These are phyloP conservation scores for Cynara cardunculus DNA, from an alignment of 129 eudicot species.

Conservation along the genomic window DNA sequence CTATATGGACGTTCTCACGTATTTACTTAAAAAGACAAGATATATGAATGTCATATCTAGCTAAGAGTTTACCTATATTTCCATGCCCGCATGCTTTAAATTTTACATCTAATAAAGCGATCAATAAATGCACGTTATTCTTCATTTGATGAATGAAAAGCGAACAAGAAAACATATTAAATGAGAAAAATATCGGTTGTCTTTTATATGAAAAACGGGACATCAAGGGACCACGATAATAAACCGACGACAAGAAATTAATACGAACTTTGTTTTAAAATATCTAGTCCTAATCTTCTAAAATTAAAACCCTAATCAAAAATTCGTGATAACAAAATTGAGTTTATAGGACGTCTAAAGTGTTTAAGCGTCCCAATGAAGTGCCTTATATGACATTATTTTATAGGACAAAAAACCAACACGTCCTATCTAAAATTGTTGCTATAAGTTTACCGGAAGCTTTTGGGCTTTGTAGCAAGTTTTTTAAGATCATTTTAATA, in stretches of 20 bases:
- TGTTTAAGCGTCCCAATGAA: too few relatives aligned
- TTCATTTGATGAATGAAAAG: conserved; percentile 7
- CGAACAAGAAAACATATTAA: conserved; percentile 24
- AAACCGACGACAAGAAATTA: background rate
- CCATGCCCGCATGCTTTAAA: conserved; percentile 20
- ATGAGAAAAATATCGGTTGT: conserved; percentile 29
- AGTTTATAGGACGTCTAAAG: too few relatives aligned
- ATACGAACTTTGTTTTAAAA: background rate
- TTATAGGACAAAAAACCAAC: too few relatives aligned
- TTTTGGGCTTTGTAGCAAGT: too few relatives aligned
- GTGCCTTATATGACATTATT: too few relatives aligned
- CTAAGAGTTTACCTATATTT: conserved; percentile 19
- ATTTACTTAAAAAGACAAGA: conserved; percentile 35
- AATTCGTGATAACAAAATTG: too few relatives aligned
- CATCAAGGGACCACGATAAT: conserved; percentile 29
- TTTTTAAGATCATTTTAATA: too few relatives aligned
- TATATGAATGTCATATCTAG: conserved; percentile 20
- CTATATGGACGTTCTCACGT: conserved; percentile 17
- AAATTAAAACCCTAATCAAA: conserved; percentile 16
- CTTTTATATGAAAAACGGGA: conserved; percentile 26
- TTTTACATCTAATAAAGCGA: conserved; percentile 17
- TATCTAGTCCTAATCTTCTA: conserved; percentile 23
- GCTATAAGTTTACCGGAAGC: too few relatives aligned
- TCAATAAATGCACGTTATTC: conserved; percentile 16
- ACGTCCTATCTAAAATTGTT: too few relatives aligned